These are phyloP conservation scores for Suillus occidentalis DNA, from an alignment of 768 basidiomycete genomes.

Conservation along the genomic window DNA sequence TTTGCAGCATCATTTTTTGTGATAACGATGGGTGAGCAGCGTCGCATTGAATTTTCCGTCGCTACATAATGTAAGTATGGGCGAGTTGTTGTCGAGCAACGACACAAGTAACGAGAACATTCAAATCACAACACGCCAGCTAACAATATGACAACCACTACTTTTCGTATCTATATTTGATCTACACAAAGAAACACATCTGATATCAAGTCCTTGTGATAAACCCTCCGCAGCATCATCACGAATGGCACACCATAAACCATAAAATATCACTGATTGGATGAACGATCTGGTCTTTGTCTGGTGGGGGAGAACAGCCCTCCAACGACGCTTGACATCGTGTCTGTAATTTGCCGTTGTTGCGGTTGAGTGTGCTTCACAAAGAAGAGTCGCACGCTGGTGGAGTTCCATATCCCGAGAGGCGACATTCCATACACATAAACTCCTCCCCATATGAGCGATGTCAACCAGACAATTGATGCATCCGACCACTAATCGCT, in stretches of 20 bases:
- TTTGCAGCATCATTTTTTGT: background rate
- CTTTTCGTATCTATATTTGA: background rate
- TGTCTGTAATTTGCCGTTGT: slow-evolving; percentile 71
- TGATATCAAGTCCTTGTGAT: background rate
- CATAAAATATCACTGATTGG: background rate
- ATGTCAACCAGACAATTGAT: slow-evolving; percentile 89
- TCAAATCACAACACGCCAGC: background rate
- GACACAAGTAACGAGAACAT: background rate
- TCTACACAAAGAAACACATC: background rate
- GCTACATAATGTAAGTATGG: background rate
- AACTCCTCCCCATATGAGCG: slow-evolving; percentile 92
- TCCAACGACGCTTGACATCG: slow-evolving; percentile 80
- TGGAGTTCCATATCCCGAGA: slow-evolving; percentile 87
- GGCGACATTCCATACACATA: slow-evolving; percentile 89
- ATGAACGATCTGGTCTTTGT: slow-evolving; percentile 28
- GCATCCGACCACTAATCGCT: slow-evolving; percentile 82
- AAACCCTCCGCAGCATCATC: background rate
- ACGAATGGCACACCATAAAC: background rate
- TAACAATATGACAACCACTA: background rate
- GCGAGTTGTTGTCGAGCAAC: background rate
- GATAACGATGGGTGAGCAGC: background rate
- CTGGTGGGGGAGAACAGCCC: slow-evolving; percentile 59
- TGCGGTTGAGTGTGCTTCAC: slow-evolving; percentile 81
- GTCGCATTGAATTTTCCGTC: background rate
- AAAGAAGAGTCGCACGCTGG: slow-evolving; percentile 85